Evolutionary conservation across 306 rosid species (phyloP), one percentile per base, ranked within the genome.

Genomic region (Vigna trinervia): DNA sequence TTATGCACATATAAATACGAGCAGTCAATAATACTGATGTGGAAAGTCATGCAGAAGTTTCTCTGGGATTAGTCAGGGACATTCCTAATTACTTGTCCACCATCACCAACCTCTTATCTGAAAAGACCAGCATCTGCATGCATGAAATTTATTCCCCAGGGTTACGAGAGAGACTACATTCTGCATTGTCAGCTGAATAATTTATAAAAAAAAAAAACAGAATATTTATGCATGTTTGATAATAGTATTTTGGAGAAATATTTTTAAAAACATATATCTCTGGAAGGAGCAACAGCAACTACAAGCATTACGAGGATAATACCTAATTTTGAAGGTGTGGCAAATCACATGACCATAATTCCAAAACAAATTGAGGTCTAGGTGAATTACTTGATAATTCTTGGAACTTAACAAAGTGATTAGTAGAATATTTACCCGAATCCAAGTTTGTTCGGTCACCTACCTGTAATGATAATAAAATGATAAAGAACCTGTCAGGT

Each of bases 401-500:
- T 45, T 46, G 58, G 22, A 65, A 63, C 15, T 22, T 12, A n/a
- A 52, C 70, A 74, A 66, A 43, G 65, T 66, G 26, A 80, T 58
- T 41, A 56, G 63, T 52, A 64, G 74, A 54, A 53, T 20, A 41
- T 65, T 43, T 43, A 57, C 45, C 20, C 13, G 13, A 68, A 69
- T 48, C 22, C 34, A 41, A 77, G 74, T 47, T 32, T 2, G 5
- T n/a, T 12, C 43, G 60, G 38, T 62, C 26, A 53, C 39, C 26
- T 2, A 52, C 38, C 39, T 5, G 64, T 20, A 45, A 45, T 56
- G 53, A 66, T 9, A 30, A 50, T 38, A 80, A 17, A 52, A 59
- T 51, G 57, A 66, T 12, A 72, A 63, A 48, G 48, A 73, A 39
- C 30, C 76, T 65, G 77, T 80, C 69, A 77, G 30, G 62, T 26